Percentiles rank a stretch among this genome's conserved stretches.
Conservation (phyloP, 1,139 yeast genomes). For the Blastobotrys niveus region DNA sequence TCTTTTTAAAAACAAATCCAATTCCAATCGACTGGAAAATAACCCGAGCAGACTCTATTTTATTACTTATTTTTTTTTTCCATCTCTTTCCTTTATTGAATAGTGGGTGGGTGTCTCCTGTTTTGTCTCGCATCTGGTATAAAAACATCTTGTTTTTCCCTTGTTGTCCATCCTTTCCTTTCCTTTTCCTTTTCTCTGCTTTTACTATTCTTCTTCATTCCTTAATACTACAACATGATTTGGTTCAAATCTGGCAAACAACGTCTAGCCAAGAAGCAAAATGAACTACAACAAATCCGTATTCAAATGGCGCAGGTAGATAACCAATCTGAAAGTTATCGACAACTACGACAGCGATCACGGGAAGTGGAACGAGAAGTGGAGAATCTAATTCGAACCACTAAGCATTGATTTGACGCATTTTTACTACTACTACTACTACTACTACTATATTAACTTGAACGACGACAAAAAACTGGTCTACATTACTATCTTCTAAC, state of each 20-base stretch:
- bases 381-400: slow-evolving; percentile 12
- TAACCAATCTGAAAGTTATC: slow-evolving; percentile 5
- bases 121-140: neutral
- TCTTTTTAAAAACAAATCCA: too few species aligned
- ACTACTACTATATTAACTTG: neutral
- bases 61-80: neutral
- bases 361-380: slow-evolving; percentile 13
- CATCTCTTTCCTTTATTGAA: too few species aligned
- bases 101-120: too few species aligned
- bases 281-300: slow-evolving; percentile 12
- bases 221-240: too few species aligned
- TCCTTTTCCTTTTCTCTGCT: neutral
- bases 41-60: too few species aligned
- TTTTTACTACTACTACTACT: neutral
- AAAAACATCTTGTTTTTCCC: neutral
- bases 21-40: too few species aligned
- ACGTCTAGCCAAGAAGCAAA: slow-evolving; percentile 8
- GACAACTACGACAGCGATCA: slow-evolving; percentile 9
- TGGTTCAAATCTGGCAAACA: slow-evolving; percentile 12
- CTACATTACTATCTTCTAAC: too few species aligned
- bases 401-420: slow-evolving; percentile 7
- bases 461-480: neutral
- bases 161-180: neutral
- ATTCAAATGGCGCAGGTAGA: slow-evolving; percentile 13
- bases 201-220: too few species aligned